These are phyloP conservation scores for Tricholoma saponaceum DNA, from an alignment of 768 basidiomycete species.

Conservation along the genomic window DNA sequence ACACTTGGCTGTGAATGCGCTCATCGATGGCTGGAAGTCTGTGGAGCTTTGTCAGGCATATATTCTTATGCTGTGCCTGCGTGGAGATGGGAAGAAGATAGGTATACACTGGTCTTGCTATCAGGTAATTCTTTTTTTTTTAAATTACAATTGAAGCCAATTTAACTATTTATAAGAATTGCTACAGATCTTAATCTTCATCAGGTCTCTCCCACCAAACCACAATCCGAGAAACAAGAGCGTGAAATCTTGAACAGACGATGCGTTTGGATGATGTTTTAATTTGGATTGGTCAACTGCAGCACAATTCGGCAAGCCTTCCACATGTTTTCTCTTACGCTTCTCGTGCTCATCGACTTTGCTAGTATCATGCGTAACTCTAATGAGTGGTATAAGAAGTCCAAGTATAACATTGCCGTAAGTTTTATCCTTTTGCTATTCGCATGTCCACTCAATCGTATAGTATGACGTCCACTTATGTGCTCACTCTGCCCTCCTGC, in stretches of 20 bases:
- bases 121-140: too few species aligned
- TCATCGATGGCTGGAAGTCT: constrained; percentile 80
- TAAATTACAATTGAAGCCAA: background rate
- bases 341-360: background rate
- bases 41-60: constrained; percentile 92
- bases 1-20: constrained; percentile 72
- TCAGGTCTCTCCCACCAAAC: constrained; percentile 53
- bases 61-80: constrained; percentile 82
- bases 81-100: constrained; percentile 83
- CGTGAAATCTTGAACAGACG: constrained; percentile 82
- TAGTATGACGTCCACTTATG: constrained; percentile 78
- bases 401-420: constrained; percentile 57
- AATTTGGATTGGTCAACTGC: constrained; percentile 85
- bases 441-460: constrained; percentile 2
- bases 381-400: constrained; percentile 72
- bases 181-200: constrained; percentile 90
- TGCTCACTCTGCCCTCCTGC: constrained; percentile 64
- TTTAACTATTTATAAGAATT: constrained; percentile 42
- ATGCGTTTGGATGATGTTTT: constrained; percentile 89
- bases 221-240: constrained; percentile 71
- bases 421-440: constrained; percentile 5
- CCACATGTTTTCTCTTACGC: constrained; percentile 34
- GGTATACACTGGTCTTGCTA: constrained; percentile 84
- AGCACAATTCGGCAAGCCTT: constrained; percentile 87
- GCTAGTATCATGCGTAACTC: constrained; percentile 64